These are phyloP conservation scores for Galerina marginata DNA, from an alignment of 768 basidiomycete species.

Conservation along the genomic window DNA sequence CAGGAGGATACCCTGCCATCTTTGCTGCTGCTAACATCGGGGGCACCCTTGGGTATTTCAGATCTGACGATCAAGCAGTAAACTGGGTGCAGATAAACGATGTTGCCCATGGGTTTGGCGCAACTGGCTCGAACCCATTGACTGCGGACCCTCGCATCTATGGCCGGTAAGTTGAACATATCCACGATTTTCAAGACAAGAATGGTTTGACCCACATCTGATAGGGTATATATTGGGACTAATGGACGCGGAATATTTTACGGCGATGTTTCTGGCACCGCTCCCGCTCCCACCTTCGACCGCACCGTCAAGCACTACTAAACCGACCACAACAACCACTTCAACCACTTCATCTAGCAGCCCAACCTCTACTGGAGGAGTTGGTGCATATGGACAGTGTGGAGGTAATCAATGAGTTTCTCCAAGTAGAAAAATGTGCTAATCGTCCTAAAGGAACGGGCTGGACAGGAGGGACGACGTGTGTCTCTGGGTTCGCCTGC, in stretches of 20 bases:
- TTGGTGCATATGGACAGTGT: conserved; percentile 48
- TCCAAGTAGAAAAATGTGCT: not conserved
- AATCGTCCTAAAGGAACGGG: conserved; percentile 24
- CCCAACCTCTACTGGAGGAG: conserved; percentile 36
- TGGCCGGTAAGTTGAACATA: conserved; percentile 47
- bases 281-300: conserved; percentile 34
- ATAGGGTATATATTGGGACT: conserved; percentile 64
- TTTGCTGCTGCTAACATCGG: conserved; percentile 60
- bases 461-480: conserved; percentile 50
- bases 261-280: conserved; percentile 42
- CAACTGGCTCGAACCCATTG: conserved; percentile 49
- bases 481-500: conserved; percentile 43
- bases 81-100: conserved; percentile 69
- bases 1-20: conserved; percentile 57
- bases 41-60: conserved; percentile 52
- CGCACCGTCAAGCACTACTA: conserved; percentile 25
- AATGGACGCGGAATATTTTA: conserved; percentile 66
- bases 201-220: not conserved
- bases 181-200: no score
- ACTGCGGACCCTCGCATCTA: conserved; percentile 59
- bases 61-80: conserved; percentile 59
- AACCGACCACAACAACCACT: conserved; percentile 16
- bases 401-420: conserved; percentile 35
- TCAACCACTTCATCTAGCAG: conserved; percentile 19
- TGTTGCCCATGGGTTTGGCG: conserved; percentile 60